Evolutionary conservation across 352 stramenopile species (phyloP).

Genomic region (Phytopythium boreale): DNA sequence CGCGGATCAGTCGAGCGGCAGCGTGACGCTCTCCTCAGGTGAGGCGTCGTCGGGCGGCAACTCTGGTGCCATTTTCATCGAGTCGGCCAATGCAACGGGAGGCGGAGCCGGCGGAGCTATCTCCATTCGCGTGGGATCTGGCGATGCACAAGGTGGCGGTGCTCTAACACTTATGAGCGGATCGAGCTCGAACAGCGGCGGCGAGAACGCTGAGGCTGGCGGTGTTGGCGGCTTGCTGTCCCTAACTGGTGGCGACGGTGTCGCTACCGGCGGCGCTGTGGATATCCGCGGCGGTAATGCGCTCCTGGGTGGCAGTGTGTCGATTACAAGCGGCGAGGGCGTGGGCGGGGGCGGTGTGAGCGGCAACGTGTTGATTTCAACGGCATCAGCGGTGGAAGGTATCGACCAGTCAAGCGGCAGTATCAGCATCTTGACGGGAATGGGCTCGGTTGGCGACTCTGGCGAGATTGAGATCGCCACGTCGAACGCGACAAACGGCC

Average conservation of each 20-base stretch:
- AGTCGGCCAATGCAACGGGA: constrained; percentile 6
- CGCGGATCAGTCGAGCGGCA: constrained; percentile 6
- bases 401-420: neutral
- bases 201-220: neutral
- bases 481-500: constrained; percentile 5
- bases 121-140: constrained; percentile 10
- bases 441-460: neutral
- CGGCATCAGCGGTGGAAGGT: neutral
- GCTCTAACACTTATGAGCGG: neutral
- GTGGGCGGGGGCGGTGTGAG: constrained; percentile 9
- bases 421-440: neutral
- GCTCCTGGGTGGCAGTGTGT: constrained; percentile 8
- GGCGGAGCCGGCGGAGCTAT: constrained; percentile 12
- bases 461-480: constrained; percentile 10
- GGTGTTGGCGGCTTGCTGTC: constrained; percentile 3
- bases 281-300: constrained; percentile 8
- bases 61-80: constrained; percentile 10
- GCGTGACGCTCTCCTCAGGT: constrained; percentile 7
- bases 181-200: constrained; percentile 1
- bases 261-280: constrained; percentile 3
- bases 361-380: constrained; percentile 6
- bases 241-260: neutral
- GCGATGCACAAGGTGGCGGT: constrained; percentile 2
- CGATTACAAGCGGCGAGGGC: constrained; percentile 12
- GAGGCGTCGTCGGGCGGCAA: neutral